Percentiles rank a stretch among this genome's conserved stretches.
Conservation (phyloP, 2,329 filamentous ascomycete species). For the Diaporthe velutina region DNA sequence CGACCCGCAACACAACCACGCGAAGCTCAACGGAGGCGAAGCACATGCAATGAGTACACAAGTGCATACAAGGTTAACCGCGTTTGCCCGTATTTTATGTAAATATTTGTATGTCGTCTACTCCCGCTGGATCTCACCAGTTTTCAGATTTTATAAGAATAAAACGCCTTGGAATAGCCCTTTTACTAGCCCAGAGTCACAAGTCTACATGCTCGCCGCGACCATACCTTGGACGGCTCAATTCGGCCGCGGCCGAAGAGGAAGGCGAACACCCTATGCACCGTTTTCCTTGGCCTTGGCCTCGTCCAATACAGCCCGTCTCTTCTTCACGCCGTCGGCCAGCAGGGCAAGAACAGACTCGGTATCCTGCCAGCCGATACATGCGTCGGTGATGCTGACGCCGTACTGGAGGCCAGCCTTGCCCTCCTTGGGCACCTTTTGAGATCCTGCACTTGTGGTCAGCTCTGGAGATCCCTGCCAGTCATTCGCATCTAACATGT, state of each 20-base stretch:
- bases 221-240: background rate
- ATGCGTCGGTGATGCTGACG: constrained; percentile 97
- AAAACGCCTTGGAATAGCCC: constrained; percentile 28
- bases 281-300: constrained; percentile 44
- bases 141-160: background rate
- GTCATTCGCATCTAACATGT: background rate
- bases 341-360: constrained; percentile 81
- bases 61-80: background rate
- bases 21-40: too few species aligned
- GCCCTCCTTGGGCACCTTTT: constrained; percentile 92
- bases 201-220: background rate
- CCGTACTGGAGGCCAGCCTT: constrained; percentile 90
- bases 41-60: background rate
- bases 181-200: background rate
- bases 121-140: background rate
- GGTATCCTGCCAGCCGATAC: constrained; percentile 94
- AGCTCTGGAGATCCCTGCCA: constrained; percentile 40
- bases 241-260: constrained; percentile 34
- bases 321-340: constrained; percentile 82
- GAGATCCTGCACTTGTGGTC: constrained; percentile 71
- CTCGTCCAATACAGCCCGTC: constrained; percentile 63
- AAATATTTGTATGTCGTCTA: background rate
- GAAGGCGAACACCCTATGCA: constrained; percentile 34
- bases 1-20: background rate
- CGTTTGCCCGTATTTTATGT: background rate